Evolutionary conservation across 176 grass and related monocot genomes (phyloP).

Genomic region (Calamus simplicifolius): DNA sequence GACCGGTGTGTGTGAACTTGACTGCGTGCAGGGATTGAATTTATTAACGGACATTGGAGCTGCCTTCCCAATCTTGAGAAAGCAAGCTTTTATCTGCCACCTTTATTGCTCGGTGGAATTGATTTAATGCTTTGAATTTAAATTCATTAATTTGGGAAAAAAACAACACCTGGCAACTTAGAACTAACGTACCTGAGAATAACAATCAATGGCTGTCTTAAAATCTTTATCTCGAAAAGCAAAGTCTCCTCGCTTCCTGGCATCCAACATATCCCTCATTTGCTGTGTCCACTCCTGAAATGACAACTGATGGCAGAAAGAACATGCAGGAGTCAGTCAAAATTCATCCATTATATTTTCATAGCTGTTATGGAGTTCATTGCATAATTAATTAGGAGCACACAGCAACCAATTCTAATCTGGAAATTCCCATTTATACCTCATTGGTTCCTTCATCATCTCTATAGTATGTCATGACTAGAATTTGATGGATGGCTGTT

Average conservation of each 20-base stretch:
- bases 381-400: no score
- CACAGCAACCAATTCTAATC: no score
- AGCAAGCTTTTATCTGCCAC: no score
- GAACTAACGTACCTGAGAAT: constrained; percentile 48
- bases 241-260: constrained; percentile 77
- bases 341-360: background rate
- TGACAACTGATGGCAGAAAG: constrained; percentile 47
- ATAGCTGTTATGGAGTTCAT: background rate
- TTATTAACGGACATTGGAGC: no score
- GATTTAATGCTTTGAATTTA: no score
- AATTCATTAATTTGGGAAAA: no score
- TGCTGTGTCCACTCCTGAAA: constrained; percentile 99
- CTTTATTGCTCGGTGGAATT: no score
- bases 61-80: no score
- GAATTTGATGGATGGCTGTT: constrained; percentile 89
- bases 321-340: background rate
- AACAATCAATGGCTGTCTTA: constrained; percentile 80
- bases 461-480: constrained; percentile 67
- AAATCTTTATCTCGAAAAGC: constrained; percentile 99
- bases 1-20: no score
- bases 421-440: constrained; percentile 26
- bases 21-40: no score
- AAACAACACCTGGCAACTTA: no score
- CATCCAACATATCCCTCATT: constrained; percentile 96
- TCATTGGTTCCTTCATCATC: constrained; percentile 93